phyloP scores from a whole-genome alignment of 2,329 filamentous ascomycete genomes.

The Anthostomella pinea region DNA sequence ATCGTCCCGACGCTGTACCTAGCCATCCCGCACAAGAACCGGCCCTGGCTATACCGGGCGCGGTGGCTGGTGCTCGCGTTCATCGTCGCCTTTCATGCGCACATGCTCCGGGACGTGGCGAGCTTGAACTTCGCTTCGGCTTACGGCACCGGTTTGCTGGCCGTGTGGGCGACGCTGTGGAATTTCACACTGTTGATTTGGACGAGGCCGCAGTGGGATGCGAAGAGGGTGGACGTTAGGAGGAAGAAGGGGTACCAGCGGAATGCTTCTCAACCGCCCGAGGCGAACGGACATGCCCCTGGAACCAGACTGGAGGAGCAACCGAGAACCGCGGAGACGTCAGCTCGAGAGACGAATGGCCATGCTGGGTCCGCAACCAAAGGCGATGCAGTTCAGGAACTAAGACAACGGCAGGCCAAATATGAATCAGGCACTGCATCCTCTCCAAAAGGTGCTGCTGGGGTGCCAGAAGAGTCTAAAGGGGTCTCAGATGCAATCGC shows the following conservation, averaged over 20 bases:
- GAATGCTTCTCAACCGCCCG: too few relatives aligned
- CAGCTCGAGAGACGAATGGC: slow-evolving; percentile 3
- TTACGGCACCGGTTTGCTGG: slow-evolving; percentile 50
- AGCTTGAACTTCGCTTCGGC: slow-evolving; percentile 51
- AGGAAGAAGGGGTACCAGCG: slow-evolving; percentile 21
- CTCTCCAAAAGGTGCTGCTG: too few relatives aligned
- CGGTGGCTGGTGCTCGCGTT: slow-evolving; percentile 48
- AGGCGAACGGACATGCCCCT: slow-evolving; percentile 1
- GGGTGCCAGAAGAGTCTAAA: too few relatives aligned
- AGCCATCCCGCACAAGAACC: slow-evolving; percentile 49
- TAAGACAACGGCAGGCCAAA: slow-evolving; percentile 11
- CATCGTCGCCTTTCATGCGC: slow-evolving; percentile 42
- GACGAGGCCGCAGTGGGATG: slow-evolving; percentile 54
- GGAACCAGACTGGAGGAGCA: not conserved
- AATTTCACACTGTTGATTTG: slow-evolving; percentile 50
- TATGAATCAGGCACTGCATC: too few relatives aligned
- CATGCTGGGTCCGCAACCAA: slow-evolving; percentile 3
- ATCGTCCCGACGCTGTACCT: slow-evolving; percentile 54
- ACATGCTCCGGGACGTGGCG: slow-evolving; percentile 40
- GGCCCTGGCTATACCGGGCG: slow-evolving; percentile 48
- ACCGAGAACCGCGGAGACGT: not conserved
- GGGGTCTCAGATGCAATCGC: slow-evolving; percentile 3
- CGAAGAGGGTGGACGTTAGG: slow-evolving; percentile 45
- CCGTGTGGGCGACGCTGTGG: slow-evolving; percentile 50
- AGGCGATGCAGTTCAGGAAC: not conserved